phyloP scores from a whole-genome alignment of 2,329 filamentous ascomycete species.

The Incumbomyces delicatus region DNA sequence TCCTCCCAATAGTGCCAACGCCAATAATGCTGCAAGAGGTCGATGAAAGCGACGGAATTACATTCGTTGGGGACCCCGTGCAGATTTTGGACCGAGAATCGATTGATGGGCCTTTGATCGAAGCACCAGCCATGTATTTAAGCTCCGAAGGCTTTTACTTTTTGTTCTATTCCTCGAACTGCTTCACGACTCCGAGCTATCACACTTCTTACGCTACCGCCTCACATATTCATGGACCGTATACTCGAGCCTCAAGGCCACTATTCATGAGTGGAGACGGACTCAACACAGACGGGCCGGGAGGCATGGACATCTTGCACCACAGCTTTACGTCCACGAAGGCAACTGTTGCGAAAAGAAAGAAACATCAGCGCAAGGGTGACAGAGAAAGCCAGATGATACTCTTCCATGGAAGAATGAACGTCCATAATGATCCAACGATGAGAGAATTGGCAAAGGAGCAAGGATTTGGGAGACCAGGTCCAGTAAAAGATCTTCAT shows the following conservation, averaged over 20 bases:
- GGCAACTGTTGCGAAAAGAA: not conserved
- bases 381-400: slow-evolving; percentile 13
- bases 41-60: slow-evolving; percentile 38
- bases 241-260: slow-evolving; percentile 26
- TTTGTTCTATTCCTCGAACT: slow-evolving; percentile 54
- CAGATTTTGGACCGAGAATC: slow-evolving; percentile 55
- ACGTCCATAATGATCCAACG: slow-evolving; percentile 12
- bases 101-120: slow-evolving; percentile 52
- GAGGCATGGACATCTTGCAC: slow-evolving; percentile 19
- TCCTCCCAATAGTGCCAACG: slow-evolving; percentile 27
- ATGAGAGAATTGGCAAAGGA: slow-evolving; percentile 7
- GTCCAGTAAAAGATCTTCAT: slow-evolving; percentile 9
- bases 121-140: slow-evolving; percentile 46
- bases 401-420: slow-evolving; percentile 20
- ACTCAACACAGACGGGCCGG: slow-evolving; percentile 17
- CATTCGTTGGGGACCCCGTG: slow-evolving; percentile 41
- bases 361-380: not conserved
- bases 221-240: slow-evolving; percentile 28
- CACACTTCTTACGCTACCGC: slow-evolving; percentile 52
- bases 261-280: slow-evolving; percentile 27
- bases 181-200: slow-evolving; percentile 46
- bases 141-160: slow-evolving; percentile 42
- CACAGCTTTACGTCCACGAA: not conserved
- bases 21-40: slow-evolving; percentile 35
- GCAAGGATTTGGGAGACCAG: slow-evolving; percentile 5